Evolutionary conservation across 1,284 basidiomycete genomes (phyloP).

Genomic region (Trametes pubescens): DNA sequence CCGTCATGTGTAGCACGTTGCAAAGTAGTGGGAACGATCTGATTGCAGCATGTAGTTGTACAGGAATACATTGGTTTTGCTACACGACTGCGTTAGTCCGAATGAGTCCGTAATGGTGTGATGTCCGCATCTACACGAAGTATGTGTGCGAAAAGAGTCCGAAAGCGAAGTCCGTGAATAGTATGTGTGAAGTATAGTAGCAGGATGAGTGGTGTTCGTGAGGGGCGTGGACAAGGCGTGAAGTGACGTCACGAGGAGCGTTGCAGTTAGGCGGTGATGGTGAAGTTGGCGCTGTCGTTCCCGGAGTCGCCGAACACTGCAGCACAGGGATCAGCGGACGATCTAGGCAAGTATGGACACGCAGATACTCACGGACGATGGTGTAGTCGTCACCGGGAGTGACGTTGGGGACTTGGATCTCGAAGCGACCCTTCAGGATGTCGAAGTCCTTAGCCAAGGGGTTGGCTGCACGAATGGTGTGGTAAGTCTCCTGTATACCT

Average conservation of each 20-base stretch:
- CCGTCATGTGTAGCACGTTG: neutral
- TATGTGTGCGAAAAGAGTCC: neutral
- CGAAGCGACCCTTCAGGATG: slow-evolving; percentile 48
- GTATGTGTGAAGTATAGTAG: slow-evolving; percentile 12
- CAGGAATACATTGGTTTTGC: slow-evolving; percentile 8
- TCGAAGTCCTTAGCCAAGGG: slow-evolving; percentile 50
- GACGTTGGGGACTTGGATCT: slow-evolving; percentile 45
- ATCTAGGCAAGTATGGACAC: too few relatives aligned
- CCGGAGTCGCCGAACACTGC: slow-evolving; percentile 48
- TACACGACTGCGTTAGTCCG: slow-evolving; percentile 7
- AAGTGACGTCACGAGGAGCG: slow-evolving; percentile 7
- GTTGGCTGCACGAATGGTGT: slow-evolving; percentile 29
- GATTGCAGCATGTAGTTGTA: slow-evolving; percentile 14
- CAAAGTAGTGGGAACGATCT: neutral
- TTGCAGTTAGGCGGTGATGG: slow-evolving; percentile 35
- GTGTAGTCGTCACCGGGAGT: slow-evolving; percentile 39
- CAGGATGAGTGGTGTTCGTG: slow-evolving; percentile 17
- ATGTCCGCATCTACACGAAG: slow-evolving; percentile 17
- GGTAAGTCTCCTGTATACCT: neutral
- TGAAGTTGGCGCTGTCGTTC: slow-evolving; percentile 44
- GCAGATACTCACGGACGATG: slow-evolving; percentile 41
- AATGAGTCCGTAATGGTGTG: neutral
- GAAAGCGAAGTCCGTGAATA: slow-evolving; percentile 23
- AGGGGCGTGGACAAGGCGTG: slow-evolving; percentile 26
- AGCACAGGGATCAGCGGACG: neutral